A percentile compares a stretch with the other conserved stretches of the same genome.
These are phyloP conservation scores for Saccharum hybrid DNA, from an alignment of 202 grass and related monocot genomes.

Conservation along the genomic window DNA sequence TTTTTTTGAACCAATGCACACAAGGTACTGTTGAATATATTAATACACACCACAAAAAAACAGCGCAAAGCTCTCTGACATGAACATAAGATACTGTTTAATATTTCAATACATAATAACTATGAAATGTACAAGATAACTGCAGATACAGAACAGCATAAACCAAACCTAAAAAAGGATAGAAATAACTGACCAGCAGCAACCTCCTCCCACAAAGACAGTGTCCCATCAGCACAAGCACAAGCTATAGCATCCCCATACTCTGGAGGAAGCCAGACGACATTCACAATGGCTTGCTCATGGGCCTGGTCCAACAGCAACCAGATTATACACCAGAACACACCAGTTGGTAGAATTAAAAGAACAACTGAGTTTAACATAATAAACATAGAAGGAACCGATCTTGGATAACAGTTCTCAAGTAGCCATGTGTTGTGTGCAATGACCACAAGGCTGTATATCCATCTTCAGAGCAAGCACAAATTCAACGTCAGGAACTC, in stretches of 20 bases:
- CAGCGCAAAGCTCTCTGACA: neutral
- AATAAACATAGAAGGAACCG: conserved; percentile 7
- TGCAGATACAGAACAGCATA: conserved; percentile 16
- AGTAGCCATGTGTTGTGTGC: conserved; percentile 11
- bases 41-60: neutral
- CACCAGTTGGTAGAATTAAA: neutral
- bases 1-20: conserved; percentile 21
- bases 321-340: conserved; percentile 12
- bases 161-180: conserved; percentile 12
- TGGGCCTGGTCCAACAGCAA: conserved; percentile 61
- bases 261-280: conserved; percentile 84
- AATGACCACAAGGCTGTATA: neutral
- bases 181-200: conserved; percentile 57
- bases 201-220: conserved; percentile 95
- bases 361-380: conserved; percentile 23
- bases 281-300: conserved; percentile 53
- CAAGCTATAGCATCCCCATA: conserved; percentile 89
- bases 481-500: neutral
- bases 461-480: neutral
- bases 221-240: conserved; percentile 66
- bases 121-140: neutral
- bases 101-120: neutral
- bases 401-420: conserved; percentile 1
- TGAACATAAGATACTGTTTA: conserved; percentile 3
- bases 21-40: conserved; percentile 21